Evolutionary conservation across 2,329 filamentous ascomycete species (phyloP).

Genomic region (Aspergillus uvarum): DNA sequence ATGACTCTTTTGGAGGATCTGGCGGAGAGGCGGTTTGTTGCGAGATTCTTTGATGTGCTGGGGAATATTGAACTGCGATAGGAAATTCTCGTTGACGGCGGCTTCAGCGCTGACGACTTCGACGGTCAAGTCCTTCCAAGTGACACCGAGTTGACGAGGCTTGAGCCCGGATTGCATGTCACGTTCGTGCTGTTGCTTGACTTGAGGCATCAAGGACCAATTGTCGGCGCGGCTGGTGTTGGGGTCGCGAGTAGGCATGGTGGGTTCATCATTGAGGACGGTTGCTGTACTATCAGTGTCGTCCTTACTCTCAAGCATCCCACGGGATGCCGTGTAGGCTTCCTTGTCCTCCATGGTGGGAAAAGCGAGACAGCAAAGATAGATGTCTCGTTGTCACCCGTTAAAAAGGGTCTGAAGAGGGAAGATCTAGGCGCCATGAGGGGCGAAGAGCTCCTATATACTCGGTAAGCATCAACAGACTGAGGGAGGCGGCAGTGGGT

Average conservation of each 20-base stretch:
- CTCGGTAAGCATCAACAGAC: not conserved
- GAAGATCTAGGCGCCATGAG: not conserved
- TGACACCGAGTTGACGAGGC: slow-evolving; percentile 58
- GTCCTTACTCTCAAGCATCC: slow-evolving; percentile 9
- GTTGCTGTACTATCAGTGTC: slow-evolving; percentile 32
- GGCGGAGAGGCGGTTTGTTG: slow-evolving; percentile 59
- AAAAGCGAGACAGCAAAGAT: not conserved
- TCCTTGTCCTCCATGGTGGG: slow-evolving; percentile 1
- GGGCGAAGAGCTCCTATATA: slow-evolving; percentile 5
- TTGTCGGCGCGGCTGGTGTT: slow-evolving; percentile 34
- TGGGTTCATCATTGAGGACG: slow-evolving; percentile 25
- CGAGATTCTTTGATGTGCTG: slow-evolving; percentile 54
- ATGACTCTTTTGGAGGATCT: slow-evolving; percentile 64
- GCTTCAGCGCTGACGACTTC: slow-evolving; percentile 61
- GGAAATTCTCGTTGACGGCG: slow-evolving; percentile 64
- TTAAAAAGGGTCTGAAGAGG: not conserved
- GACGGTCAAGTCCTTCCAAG: slow-evolving; percentile 65
- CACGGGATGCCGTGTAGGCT: not conserved
- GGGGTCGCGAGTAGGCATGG: slow-evolving; percentile 11
- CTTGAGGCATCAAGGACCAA: slow-evolving; percentile 52
- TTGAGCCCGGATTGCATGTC: slow-evolving; percentile 50
- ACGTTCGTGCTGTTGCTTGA: slow-evolving; percentile 47
- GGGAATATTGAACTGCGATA: slow-evolving; percentile 59
- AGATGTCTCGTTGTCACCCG: slow-evolving; percentile 1
- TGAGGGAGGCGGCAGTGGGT: not conserved